A percentile compares a stretch with the other conserved stretches of the same genome.
These are phyloP conservation scores for Closterium sp. DNA, from an alignment of 139 green algal genomes.

Conservation along the genomic window DNA sequence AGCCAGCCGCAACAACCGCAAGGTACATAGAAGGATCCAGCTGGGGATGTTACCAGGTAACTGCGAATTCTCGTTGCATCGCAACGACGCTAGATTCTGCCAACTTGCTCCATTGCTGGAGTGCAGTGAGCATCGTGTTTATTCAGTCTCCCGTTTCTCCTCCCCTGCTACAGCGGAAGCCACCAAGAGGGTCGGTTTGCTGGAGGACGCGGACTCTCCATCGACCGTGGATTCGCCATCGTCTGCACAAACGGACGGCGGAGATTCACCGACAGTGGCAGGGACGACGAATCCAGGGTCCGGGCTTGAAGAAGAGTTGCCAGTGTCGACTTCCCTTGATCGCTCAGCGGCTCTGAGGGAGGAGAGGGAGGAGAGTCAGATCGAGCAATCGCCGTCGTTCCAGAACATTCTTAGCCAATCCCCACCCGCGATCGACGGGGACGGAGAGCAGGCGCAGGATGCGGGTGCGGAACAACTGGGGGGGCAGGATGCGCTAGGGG, in stretches of 20 bases:
- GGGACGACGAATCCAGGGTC: background rate
- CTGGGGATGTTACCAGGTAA: background rate
- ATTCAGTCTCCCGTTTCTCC: background rate
- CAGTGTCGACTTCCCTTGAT: too few relatives aligned
- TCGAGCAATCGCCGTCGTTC: background rate
- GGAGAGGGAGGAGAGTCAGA: background rate
- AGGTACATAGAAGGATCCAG: background rate
- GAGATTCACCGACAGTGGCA: background rate
- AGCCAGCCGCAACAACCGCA: background rate
- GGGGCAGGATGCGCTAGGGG: background rate
- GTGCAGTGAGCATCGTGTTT: too few relatives aligned
- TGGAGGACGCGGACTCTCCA: background rate
- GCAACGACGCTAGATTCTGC: too few relatives aligned
- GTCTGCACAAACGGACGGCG: background rate
- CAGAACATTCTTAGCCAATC: background rate
- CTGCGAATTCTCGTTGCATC: too few relatives aligned
- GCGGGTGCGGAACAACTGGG: too few relatives aligned
- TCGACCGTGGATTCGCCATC: background rate
- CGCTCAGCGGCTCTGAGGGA: too few relatives aligned
- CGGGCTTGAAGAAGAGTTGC: background rate
- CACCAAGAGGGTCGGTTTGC: background rate
- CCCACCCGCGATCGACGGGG: background rate
- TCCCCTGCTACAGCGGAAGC: background rate
- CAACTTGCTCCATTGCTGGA: too few relatives aligned
- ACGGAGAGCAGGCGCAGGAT: background rate